These are phyloP conservation scores for Colletotrichum cereale DNA, from an alignment of 2,329 filamentous ascomycete genomes.

Conservation along the genomic window DNA sequence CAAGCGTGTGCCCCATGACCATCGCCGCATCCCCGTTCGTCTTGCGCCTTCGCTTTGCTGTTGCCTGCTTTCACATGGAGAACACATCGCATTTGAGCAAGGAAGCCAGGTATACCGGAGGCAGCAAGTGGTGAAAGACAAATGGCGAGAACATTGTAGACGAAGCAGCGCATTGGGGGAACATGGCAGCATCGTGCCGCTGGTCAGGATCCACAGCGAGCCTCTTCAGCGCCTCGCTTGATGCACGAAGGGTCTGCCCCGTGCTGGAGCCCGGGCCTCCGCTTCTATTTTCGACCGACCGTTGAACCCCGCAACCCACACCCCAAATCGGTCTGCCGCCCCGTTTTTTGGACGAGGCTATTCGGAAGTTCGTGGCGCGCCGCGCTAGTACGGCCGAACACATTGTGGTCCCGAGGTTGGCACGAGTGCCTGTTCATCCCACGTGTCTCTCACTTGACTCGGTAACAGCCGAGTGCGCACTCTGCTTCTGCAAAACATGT, in stretches of 20 bases:
- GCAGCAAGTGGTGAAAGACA: background rate
- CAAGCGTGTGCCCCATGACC: conserved; percentile 9
- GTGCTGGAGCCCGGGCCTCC: background rate
- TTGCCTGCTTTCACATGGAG: background rate
- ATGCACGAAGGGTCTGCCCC: conserved; percentile 20
- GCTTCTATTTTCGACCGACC: conserved; percentile 5
- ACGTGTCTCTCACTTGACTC: no score
- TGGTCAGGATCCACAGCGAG: background rate
- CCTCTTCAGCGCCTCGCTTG: no score
- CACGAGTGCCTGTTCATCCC: background rate
- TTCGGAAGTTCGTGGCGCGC: background rate
- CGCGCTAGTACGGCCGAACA: background rate
- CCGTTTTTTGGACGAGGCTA: background rate
- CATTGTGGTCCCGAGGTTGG: background rate
- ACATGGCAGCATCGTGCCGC: background rate
- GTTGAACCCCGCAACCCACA: background rate
- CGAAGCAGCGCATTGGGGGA: background rate
- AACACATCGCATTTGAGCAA: no score
- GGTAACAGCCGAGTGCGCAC: no score
- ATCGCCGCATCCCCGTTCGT: background rate
- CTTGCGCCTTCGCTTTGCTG: background rate
- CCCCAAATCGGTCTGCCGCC: background rate
- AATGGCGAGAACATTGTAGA: no score
- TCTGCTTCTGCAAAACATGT: no score
- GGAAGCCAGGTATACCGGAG: background rate